A percentile compares a stretch with the other conserved stretches of the same genome.
These are phyloP conservation scores for Fusarium incarnatum DNA, from an alignment of 2,329 filamentous ascomycete genomes.

Conservation along the genomic window DNA sequence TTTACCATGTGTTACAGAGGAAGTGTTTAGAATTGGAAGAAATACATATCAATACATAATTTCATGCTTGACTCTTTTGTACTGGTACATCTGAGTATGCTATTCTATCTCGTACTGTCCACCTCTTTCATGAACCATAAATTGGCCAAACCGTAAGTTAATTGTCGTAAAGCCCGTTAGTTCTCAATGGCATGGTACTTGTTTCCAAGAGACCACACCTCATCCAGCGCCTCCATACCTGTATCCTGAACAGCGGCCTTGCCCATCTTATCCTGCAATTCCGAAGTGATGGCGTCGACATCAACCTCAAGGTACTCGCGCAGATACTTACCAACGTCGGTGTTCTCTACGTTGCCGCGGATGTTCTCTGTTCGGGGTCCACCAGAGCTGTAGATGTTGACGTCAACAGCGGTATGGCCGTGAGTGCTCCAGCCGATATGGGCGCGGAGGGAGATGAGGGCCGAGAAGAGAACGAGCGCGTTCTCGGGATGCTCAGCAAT, in stretches of 20 bases:
- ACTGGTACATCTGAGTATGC: not conserved
- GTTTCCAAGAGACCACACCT: constrained; percentile 25
- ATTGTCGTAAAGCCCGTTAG: not conserved
- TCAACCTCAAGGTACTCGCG: constrained; percentile 83
- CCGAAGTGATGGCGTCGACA: constrained; percentile 79
- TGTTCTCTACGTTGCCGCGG: constrained; percentile 93
- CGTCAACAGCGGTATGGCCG: constrained; percentile 92
- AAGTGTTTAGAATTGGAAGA: not conserved
- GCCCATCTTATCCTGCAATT: constrained; percentile 70
- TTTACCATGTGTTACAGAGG: not conserved
- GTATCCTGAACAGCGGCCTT: constrained; percentile 27
- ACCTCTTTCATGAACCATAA: constrained; percentile 9
- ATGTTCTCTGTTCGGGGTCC: constrained; percentile 73
- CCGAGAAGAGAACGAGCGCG: constrained; percentile 73
- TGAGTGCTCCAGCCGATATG: constrained; percentile 96
- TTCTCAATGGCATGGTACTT: constrained; percentile 28
- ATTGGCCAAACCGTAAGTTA: not conserved
- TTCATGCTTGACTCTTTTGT: not conserved
- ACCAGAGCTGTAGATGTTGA: constrained; percentile 91
- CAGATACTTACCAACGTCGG: constrained; percentile 87
- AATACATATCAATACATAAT: not conserved
- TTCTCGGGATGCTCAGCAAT: constrained; percentile 69
- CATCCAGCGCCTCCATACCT: constrained; percentile 31
- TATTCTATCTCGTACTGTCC: not conserved
- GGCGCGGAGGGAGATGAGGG: constrained; percentile 87